Evolutionary conservation across 179 eudicot species (phyloP), one percentile per base, ranked within the genome.

Genomic region (Spergularia azorica): DNA sequence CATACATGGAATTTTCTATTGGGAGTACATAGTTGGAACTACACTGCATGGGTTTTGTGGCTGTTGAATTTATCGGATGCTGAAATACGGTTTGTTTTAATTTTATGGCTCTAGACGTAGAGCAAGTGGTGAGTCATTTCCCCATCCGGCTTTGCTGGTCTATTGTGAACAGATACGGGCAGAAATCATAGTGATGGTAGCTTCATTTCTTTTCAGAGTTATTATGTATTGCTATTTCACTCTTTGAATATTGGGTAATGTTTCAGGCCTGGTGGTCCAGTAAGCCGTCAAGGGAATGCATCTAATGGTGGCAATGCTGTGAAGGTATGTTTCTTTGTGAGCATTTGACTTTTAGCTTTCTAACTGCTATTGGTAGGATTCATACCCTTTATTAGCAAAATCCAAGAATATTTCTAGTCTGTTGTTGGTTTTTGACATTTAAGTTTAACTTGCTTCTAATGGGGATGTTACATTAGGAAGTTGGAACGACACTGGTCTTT

Each of bases 191-290:
- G 17, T 55, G 77, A 46, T 5, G 82, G 69, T 70, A 48, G 18
- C 32, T 26, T 26, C 63, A 71, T 46, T 79, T 71, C 54, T 15
- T 61, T 59, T 41, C 11, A 32, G 26, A 16, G 11, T 43, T 39
- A 39, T 71, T 50, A 1, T 21, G 63, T 62, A 26, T 75, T 71
- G 66, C 32, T 26, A 26, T 71, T 79, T 82, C 76, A 82, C 71
- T 50, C 77, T 16, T 79, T 48, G 38, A 55, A 39, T 67, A 10
- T 41, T 79, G 50, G 60, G 36, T 75, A 55, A 43, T 76, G 59
- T 79, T 91, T 86, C 92, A 93, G 99, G 88, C 59, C 73, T 85
- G 84, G 81, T 76, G 92, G 75, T 69, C 68, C 73, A 16, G 50
- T 64, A 58, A 79, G 82, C 55, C 86, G 43, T 74, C 91, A 83